These are phyloP conservation scores for Cylindrodendrum hubeiense DNA, from an alignment of 2,329 filamentous ascomycete genomes.

Conservation along the genomic window DNA sequence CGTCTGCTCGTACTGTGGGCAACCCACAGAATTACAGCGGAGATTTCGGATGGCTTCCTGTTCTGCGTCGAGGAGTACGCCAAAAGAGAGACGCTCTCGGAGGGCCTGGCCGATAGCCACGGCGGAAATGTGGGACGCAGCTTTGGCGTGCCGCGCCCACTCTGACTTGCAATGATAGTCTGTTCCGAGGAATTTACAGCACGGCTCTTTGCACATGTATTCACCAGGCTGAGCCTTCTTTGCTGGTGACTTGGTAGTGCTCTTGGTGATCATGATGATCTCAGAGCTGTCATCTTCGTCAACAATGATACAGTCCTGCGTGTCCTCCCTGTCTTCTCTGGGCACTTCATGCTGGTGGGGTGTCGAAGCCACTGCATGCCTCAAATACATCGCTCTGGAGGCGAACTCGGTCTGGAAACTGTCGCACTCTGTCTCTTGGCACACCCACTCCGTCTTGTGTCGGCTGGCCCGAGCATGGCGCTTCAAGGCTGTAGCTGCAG, in stretches of 20 bases:
- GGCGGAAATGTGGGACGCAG: conserved; percentile 24
- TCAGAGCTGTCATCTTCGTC: neutral
- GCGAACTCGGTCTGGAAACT: conserved; percentile 4
- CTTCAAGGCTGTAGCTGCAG: conserved; percentile 34
- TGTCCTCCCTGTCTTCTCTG: neutral
- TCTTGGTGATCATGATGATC: neutral
- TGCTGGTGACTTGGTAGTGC: neutral
- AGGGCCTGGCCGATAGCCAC: conserved; percentile 23
- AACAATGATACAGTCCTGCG: neutral
- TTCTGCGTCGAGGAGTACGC: conserved; percentile 20
- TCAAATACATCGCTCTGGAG: conserved; percentile 14
- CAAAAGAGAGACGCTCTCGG: neutral
- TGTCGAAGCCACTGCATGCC: conserved; percentile 12
- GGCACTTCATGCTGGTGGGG: conserved; percentile 5
- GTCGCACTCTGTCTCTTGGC: conserved; percentile 17
- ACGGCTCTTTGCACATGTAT: conserved; percentile 30
- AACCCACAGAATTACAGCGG: conserved; percentile 31
- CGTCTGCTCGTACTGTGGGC: conserved; percentile 10
- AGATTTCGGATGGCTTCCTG: conserved; percentile 33
- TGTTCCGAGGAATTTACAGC: conserved; percentile 28
- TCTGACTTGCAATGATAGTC: conserved; percentile 37
- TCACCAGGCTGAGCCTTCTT: neutral
- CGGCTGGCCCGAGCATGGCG: conserved; percentile 31
- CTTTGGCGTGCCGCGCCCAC: conserved; percentile 28
- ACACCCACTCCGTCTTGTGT: conserved; percentile 29